These are phyloP conservation scores for Lophium mytilinum DNA, from an alignment of 495 filamentous ascomycete genomes.

Conservation along the genomic window DNA sequence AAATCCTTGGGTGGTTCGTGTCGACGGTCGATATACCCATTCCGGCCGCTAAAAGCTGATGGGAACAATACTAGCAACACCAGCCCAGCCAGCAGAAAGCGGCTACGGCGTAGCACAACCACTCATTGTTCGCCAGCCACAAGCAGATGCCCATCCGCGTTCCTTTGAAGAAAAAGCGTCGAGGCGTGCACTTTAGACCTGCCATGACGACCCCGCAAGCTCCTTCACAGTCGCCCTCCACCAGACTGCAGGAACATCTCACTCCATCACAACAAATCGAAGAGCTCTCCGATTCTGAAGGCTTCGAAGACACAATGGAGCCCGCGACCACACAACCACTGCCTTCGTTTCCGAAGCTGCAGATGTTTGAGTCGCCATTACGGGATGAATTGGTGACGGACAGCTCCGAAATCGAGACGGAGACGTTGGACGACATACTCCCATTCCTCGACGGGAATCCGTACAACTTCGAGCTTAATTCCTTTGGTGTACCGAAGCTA, in stretches of 20 bases:
- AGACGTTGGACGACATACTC: conserved; percentile 59
- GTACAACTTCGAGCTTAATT: conserved; percentile 45
- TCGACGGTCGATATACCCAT: too few relatives aligned
- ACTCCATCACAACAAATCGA: conserved; percentile 2
- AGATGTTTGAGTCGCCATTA: conserved; percentile 43
- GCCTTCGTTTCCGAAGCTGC: conserved; percentile 50
- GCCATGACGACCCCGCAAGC: not conserved
- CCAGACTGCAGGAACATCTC: conserved; percentile 7
- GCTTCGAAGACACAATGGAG: conserved; percentile 21
- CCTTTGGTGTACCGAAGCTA: conserved; percentile 64
- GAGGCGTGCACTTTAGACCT: conserved; percentile 1
- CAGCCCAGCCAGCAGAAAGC: not conserved
- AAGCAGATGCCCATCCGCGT: conserved; percentile 14
- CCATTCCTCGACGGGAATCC: conserved; percentile 52
- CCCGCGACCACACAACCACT: conserved; percentile 6
- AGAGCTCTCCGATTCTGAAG: conserved; percentile 17
- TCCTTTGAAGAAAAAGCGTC: conserved; percentile 7
- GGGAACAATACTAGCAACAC: conserved; percentile 22
- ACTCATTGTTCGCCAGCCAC: conserved; percentile 15
- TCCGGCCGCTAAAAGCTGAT: too few relatives aligned
- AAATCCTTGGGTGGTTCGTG: too few relatives aligned
- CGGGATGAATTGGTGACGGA: conserved; percentile 60
- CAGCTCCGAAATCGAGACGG: conserved; percentile 57
- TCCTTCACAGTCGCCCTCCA: conserved; percentile 3
- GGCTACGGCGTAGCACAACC: not conserved